A percentile compares a stretch with the other conserved stretches of the same genome.
phyloP scores from a whole-genome alignment of 176 grass and related monocot genomes.

The Aegilops umbellulata region DNA sequence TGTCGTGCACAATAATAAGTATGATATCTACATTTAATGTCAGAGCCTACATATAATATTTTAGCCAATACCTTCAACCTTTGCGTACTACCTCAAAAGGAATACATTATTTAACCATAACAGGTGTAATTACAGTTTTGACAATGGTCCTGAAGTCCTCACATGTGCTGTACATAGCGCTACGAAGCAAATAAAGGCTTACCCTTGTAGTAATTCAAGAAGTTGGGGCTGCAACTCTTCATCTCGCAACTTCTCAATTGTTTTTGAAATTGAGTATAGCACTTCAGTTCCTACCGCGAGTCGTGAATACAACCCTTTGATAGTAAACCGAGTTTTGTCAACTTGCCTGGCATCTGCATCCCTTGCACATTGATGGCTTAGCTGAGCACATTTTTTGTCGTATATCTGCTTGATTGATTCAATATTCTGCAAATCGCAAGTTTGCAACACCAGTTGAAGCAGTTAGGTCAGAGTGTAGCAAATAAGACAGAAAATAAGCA shows the following conservation, averaged over 20 bases:
- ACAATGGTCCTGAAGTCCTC: neutral
- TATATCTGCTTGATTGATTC: slow-evolving; percentile 49
- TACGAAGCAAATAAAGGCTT: slow-evolving; percentile 14
- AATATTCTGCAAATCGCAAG: slow-evolving; percentile 38
- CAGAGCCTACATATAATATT: neutral
- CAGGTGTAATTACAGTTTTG: neutral
- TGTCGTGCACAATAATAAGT: neutral
- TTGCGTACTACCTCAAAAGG: neutral
- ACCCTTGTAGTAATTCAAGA: slow-evolving; percentile 65
- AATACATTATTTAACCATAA: neutral
- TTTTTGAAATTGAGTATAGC: slow-evolving; percentile 61
- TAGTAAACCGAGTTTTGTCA: slow-evolving; percentile 51
- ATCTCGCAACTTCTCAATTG: slow-evolving; percentile 58
- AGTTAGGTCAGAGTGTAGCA: neutral
- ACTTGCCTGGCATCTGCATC: slow-evolving; percentile 32
- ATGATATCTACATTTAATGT: neutral
- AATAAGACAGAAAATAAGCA: neutral
- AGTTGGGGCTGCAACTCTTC: slow-evolving; percentile 78
- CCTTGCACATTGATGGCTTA: slow-evolving; percentile 46
- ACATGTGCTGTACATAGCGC: neutral
- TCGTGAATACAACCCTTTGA: slow-evolving; percentile 53
- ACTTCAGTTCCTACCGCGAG: slow-evolving; percentile 41
- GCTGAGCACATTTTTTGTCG: slow-evolving; percentile 47
- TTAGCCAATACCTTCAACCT: neutral
- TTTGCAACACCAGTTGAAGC: slow-evolving; percentile 9